A percentile compares a stretch with the other conserved stretches of the same genome.
Conservation (phyloP, 345 rosid species). For the Excoecaria cochinchinensis region DNA sequence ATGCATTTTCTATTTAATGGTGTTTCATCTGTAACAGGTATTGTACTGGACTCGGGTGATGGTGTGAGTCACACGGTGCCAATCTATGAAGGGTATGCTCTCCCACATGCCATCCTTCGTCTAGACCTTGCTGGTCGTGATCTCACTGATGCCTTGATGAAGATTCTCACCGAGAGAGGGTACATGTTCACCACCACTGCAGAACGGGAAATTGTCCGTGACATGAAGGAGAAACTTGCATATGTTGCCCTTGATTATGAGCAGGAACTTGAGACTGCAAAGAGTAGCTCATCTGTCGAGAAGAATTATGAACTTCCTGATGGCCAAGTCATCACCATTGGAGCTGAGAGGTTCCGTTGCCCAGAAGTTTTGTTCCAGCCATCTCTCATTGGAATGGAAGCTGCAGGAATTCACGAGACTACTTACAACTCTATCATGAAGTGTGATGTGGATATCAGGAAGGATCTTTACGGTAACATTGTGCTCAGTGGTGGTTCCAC, state of each 20-base stretch:
- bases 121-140: neutral
- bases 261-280: neutral
- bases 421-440: neutral
- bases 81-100: neutral
- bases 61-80: neutral
- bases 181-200: conserved; percentile 36
- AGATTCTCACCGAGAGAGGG: conserved; percentile 18
- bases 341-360: neutral
- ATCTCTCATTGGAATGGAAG: neutral
- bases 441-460: neutral
- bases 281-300: neutral
- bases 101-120: neutral
- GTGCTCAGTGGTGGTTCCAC: conserved; percentile 1
- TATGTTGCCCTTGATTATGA: conserved; percentile 28
- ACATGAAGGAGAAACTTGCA: conserved; percentile 35
- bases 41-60: neutral
- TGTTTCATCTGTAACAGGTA: neutral
- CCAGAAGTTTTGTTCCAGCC: neutral
- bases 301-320: neutral
- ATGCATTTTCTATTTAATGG: no score
- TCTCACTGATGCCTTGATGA: neutral
- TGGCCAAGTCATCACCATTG: neutral
- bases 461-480: neutral
- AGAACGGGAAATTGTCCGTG: conserved; percentile 39
- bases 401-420: neutral